Percentiles rank a stretch among this genome's conserved stretches.
These are phyloP conservation scores for Quambalaria eucalypti DNA, from an alignment of 1,284 basidiomycete species.

Conservation along the genomic window DNA sequence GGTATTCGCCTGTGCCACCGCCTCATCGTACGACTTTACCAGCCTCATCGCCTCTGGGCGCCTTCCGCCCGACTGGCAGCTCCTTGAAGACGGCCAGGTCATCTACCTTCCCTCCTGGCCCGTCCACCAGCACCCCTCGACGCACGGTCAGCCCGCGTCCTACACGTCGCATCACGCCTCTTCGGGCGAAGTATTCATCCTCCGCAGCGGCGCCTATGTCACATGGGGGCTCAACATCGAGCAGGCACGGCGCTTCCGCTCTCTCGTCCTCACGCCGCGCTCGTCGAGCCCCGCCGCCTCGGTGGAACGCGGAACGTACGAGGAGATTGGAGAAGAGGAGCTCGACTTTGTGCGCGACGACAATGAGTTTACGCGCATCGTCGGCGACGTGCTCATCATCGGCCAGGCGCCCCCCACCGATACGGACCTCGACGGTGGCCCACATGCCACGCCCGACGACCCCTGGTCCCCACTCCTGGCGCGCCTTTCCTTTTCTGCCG, in stretches of 20 bases:
- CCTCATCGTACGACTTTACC: constrained; percentile 34
- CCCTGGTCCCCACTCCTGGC: constrained; percentile 32
- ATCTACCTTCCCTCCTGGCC: constrained; percentile 42
- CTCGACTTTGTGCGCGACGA: constrained; percentile 38
- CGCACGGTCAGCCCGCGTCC: background rate
- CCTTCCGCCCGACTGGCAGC: constrained; percentile 24
- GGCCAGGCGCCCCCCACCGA: constrained; percentile 28
- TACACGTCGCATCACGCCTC: background rate
- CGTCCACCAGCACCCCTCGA: background rate
- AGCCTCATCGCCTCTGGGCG: constrained; percentile 22
- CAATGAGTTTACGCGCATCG: constrained; percentile 25
- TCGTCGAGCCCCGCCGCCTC: background rate
- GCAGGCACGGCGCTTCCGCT: constrained; percentile 28
- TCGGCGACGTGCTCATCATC: constrained; percentile 41
- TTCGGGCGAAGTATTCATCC: constrained; percentile 38
- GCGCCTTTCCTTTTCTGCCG: constrained; percentile 40
- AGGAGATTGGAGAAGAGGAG: constrained; percentile 38
- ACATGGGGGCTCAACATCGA: constrained; percentile 41
- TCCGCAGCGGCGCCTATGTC: constrained; percentile 38
- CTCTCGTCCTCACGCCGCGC: constrained; percentile 18
- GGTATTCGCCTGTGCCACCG: constrained; percentile 37
- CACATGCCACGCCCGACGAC: background rate
- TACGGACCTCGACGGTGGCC: background rate
- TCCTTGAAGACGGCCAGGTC: constrained; percentile 41
- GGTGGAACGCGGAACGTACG: constrained; percentile 25